These are phyloP conservation scores for Teratosphaeria epicoccoides DNA, from an alignment of 2,329 filamentous ascomycete species.

Conservation along the genomic window DNA sequence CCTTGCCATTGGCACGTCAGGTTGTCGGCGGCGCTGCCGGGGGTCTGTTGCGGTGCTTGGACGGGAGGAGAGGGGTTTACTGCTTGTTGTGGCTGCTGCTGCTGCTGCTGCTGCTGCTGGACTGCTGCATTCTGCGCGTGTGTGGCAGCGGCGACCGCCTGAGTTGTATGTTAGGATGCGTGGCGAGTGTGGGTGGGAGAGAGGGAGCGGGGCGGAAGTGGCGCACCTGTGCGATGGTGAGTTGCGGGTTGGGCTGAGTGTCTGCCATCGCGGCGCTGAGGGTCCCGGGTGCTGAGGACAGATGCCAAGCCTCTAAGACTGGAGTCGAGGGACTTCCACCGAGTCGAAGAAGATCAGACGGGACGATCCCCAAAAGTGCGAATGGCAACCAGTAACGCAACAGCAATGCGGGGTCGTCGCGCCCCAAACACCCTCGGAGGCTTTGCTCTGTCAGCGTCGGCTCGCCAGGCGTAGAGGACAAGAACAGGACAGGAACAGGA, in stretches of 20 bases:
- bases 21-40: conserved; percentile 31
- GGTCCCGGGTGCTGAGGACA: background rate
- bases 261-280: background rate
- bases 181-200: no score
- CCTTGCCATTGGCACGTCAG: conserved; percentile 52
- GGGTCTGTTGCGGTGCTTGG: conserved; percentile 18
- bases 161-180: conserved; percentile 5
- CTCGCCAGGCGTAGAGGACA: background rate
- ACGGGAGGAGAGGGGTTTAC: conserved; percentile 19
- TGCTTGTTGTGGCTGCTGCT: conserved; percentile 16
- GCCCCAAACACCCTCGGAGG: background rate
- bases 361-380: no score
- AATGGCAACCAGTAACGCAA: background rate
- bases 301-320: background rate
- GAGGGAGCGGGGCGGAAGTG: background rate
- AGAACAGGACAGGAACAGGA: no score
- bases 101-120: no score
- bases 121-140: conserved; percentile 23
- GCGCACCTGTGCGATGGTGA: background rate
- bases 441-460: background rate
- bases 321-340: background rate
- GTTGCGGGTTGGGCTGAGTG: background rate
- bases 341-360: background rate
- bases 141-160: conserved; percentile 14
- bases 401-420: background rate